Conservation (phyloP, 2,329 filamentous ascomycete genomes). For the Pleomassaria siparia region DNA sequence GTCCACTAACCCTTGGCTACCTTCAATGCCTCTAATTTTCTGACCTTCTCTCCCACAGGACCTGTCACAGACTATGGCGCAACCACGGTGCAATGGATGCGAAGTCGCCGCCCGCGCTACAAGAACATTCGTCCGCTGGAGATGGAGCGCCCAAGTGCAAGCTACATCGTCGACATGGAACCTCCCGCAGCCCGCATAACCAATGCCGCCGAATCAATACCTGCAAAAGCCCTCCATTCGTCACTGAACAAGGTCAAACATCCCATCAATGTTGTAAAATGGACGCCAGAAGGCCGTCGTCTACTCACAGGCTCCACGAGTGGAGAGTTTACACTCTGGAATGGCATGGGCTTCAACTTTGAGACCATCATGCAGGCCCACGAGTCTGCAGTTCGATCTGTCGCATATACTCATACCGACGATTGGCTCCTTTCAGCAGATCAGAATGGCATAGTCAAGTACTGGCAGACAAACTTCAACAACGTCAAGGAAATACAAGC, state of each 20-base stretch:
- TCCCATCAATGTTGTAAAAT: conserved; percentile 93
- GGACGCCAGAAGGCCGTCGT: conserved; percentile 93
- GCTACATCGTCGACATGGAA: conserved; percentile 90
- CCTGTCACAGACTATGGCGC: conserved; percentile 92
- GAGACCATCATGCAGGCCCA: conserved; percentile 99
- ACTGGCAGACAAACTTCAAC: conserved; percentile 99
- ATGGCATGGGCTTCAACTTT: conserved; percentile 98
- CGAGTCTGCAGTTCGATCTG: conserved; percentile 79
- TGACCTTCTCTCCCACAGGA: conserved; percentile 58
- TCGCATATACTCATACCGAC: conserved; percentile 89
- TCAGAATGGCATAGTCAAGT: conserved; percentile 93
- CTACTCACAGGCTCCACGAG: conserved; percentile 92
- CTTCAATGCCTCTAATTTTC: too few relatives aligned
- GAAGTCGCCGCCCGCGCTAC: conserved; percentile 75
- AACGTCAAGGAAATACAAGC: conserved; percentile 94
- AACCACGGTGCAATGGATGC: conserved; percentile 89
- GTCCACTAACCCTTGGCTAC: conserved; percentile 1
- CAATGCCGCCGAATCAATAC: conserved; percentile 81
- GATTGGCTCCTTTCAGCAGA: conserved; percentile 97
- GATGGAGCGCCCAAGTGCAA: conserved; percentile 79
- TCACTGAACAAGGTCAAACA: conserved; percentile 98
- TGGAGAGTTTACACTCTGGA: conserved; percentile 98
- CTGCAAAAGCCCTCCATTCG: conserved; percentile 95
- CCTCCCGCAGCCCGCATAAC: conserved; percentile 76
- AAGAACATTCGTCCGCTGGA: conserved; percentile 72